Evolutionary conservation across 495 filamentous ascomycete species (phyloP), one percentile per base, ranked within the genome.

Genomic region (Amniculicola lignicola): DNA sequence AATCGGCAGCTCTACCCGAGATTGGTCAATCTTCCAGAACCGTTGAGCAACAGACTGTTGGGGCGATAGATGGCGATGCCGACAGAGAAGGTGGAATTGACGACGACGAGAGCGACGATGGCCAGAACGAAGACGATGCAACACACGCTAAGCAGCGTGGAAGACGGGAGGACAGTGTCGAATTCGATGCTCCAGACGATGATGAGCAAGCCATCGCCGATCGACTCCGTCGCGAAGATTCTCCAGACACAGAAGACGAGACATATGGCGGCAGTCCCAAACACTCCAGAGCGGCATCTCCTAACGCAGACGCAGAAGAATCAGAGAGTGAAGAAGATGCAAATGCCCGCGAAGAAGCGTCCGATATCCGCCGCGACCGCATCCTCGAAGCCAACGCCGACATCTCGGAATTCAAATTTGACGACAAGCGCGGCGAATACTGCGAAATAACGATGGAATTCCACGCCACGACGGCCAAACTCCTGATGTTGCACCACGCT

Each of bases 171-270:
- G 87, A 96, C 71, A 87, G 84, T 28, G 82, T 91, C 6, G 89
- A 87, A 11, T 98, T 97, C 66, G 94, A 87, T 31, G 90, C 80
- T 5, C 90, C 90, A 25, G 92, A 97, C 63, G 92, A 95, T 25
- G 94, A 88, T 4, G 93, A 98, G 67, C 82, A 90, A 59, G 82
- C 72, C 16, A 61, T 53, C n/a, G 78, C 45, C n/a, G 47, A 61
- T 19, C 38, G 37, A n/a, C 31, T 52, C 19, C 38, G 37, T 21
- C 57, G 57, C 39, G 61, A 46, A 28, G 56, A 51, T 5, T 51
- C 46, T 14, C 54, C 59, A 1, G 59, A 58, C 18, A 39, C 29
- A 18, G 58, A 59, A 44, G 61, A 64, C 31, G 61, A 64, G 47
- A 54, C 56, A 14, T 64, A 64, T 35, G 61, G 61, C 29, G 53